Evolutionary conservation across 2,329 filamentous ascomycete species (phyloP).

Genomic region (Aureobasidium namibiae): DNA sequence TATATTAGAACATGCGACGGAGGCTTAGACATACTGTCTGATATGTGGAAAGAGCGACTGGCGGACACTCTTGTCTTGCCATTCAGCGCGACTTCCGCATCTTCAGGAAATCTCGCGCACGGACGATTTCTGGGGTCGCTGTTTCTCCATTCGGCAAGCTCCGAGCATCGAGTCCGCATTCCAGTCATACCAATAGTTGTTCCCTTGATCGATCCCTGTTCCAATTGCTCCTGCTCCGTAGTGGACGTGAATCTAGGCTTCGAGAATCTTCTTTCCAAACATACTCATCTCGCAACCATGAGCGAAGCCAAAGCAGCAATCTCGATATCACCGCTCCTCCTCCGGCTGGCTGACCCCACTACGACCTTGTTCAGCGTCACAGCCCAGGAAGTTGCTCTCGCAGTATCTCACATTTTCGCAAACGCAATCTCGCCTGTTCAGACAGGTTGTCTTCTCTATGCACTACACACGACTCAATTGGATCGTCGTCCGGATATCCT

Average conservation of each 20-base stretch:
- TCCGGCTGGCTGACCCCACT: slow-evolving; percentile 58
- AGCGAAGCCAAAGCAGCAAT: slow-evolving; percentile 23
- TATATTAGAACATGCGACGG: neutral
- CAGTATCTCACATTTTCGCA: slow-evolving; percentile 85
- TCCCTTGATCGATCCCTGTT: neutral
- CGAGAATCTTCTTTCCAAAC: neutral
- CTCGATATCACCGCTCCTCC: slow-evolving; percentile 63
- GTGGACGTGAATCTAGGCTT: neutral
- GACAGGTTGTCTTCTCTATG: slow-evolving; percentile 77
- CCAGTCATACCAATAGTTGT: neutral
- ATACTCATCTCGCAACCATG: neutral
- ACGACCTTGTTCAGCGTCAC: slow-evolving; percentile 44
- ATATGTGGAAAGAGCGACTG: neutral
- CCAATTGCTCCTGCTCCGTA: neutral
- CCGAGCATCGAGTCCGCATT: slow-evolving; percentile 5
- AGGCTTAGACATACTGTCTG: neutral
- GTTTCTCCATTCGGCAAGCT: neutral
- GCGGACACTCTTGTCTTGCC: neutral
- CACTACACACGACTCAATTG: slow-evolving; percentile 81
- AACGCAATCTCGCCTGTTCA: slow-evolving; percentile 83
- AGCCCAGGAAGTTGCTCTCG: slow-evolving; percentile 77
- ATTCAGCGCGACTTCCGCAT: slow-evolving; percentile 6
- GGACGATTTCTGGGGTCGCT: neutral
- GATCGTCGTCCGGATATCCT: slow-evolving; percentile 81
- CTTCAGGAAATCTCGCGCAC: slow-evolving; percentile 11